These are phyloP conservation scores for Tetracentron sinense DNA, from an alignment of 164 flowering plant genomes.

Conservation along the genomic window DNA sequence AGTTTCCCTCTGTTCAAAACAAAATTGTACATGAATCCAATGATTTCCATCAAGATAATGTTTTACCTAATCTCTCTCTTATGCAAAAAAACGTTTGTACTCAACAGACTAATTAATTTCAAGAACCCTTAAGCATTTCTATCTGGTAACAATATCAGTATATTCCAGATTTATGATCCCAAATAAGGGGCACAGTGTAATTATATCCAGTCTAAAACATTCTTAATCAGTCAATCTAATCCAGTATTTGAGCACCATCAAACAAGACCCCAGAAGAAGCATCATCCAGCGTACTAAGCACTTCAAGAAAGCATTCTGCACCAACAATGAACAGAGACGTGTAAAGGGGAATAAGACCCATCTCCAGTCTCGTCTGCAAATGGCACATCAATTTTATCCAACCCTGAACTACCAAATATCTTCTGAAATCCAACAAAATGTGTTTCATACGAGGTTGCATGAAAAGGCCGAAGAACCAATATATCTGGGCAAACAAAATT, in stretches of 20 bases:
- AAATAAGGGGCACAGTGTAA: background rate
- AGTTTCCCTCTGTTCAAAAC: conserved; percentile 23
- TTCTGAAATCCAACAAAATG: background rate
- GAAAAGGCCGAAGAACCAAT: background rate
- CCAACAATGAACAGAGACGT: conserved; percentile 1
- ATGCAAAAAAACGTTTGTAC: background rate
- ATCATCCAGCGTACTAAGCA: background rate
- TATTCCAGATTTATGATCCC: no score
- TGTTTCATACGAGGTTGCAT: background rate
- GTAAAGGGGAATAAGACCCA: background rate
- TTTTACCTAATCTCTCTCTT: background rate
- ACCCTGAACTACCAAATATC: conserved; percentile 6
- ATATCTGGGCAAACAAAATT: background rate
- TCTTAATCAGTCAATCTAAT: background rate
- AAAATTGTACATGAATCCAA: conserved; percentile 9
- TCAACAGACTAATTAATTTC: no score
- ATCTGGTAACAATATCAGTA: no score
- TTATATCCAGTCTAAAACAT: background rate
- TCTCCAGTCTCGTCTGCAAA: conserved; percentile 6
- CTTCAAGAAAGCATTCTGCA: background rate
- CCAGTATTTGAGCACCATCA: background rate
- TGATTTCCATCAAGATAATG: conserved; percentile 11
- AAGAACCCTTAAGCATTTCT: no score
- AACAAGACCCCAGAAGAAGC: background rate
- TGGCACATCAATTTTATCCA: conserved; percentile 3